These are phyloP conservation scores for Parastagonospora avenae DNA, from an alignment of 2,329 filamentous ascomycete species.

Conservation along the genomic window DNA sequence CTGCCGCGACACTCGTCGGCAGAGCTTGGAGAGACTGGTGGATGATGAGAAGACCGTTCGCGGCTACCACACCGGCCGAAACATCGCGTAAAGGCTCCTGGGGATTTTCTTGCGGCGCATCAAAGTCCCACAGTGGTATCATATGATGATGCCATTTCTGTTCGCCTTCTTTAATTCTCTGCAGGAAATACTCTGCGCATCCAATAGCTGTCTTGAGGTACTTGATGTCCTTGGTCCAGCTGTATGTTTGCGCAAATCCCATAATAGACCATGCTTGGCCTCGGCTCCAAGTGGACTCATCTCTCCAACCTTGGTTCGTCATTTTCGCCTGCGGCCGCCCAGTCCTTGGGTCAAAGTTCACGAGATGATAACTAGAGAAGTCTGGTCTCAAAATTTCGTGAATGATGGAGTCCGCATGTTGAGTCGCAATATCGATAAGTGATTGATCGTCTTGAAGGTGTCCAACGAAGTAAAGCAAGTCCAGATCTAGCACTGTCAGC, in stretches of 20 bases:
- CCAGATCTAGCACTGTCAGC: conserved; percentile 36
- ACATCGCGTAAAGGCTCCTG: conserved; percentile 43
- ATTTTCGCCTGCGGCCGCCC: conserved; percentile 53
- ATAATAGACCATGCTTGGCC: conserved; percentile 58
- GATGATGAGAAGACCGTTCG: conserved; percentile 50
- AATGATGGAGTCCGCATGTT: conserved; percentile 47
- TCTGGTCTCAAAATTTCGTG: conserved; percentile 42
- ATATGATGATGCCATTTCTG: conserved; percentile 32
- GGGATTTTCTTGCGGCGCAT: conserved; percentile 51
- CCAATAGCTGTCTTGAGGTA: conserved; percentile 54
- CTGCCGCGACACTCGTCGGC: neutral
- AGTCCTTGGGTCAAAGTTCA: conserved; percentile 52
- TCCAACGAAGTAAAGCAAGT: conserved; percentile 47
- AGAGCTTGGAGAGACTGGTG: conserved; percentile 41
- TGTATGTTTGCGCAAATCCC: conserved; percentile 55
- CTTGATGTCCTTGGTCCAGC: conserved; percentile 52
- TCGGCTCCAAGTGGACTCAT: conserved; percentile 54
- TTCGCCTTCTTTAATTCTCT: conserved; percentile 44
- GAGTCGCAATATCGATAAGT: conserved; percentile 45
- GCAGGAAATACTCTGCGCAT: conserved; percentile 55
- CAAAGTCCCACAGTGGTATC: conserved; percentile 59
- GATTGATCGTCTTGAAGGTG: conserved; percentile 33
- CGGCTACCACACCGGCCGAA: conserved; percentile 49
- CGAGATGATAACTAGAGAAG: conserved; percentile 50
- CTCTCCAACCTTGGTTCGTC: conserved; percentile 55